A percentile compares a stretch with the other conserved stretches of the same genome.
These are phyloP conservation scores for Hypsizygus ulmarius DNA, from an alignment of 1,284 basidiomycete genomes.

Conservation along the genomic window DNA sequence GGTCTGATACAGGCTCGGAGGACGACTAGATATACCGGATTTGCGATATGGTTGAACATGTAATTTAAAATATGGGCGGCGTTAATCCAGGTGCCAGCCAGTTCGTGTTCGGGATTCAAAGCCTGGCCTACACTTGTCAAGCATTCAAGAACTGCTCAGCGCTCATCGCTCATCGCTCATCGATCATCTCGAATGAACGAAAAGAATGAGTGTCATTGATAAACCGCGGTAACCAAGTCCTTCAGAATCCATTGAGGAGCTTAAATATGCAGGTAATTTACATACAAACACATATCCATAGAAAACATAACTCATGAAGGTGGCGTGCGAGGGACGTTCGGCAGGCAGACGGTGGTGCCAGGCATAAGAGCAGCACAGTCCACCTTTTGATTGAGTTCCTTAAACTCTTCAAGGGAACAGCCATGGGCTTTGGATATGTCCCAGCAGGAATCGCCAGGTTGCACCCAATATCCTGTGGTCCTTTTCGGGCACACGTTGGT, in stretches of 20 bases:
- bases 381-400: slow-evolving; percentile 51
- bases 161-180: no score
- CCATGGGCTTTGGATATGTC: slow-evolving; percentile 52
- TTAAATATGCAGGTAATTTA: slow-evolving; percentile 5
- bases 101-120: no score
- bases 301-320: not conserved
- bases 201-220: not conserved
- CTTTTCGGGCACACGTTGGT: slow-evolving; percentile 40
- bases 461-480: slow-evolving; percentile 47
- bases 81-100: no score
- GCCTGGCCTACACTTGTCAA: no score
- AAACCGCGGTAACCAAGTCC: not conserved
- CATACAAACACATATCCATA: not conserved
- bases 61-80: no score
- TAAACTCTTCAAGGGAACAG: slow-evolving; percentile 53
- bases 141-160: no score
- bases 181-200: no score
- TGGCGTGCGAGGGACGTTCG: slow-evolving; percentile 20
- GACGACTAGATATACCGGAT: slow-evolving; percentile 23
- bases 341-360: slow-evolving; percentile 60
- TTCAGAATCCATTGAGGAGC: not conserved
- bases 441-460: slow-evolving; percentile 71
- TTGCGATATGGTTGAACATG: not conserved
- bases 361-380: slow-evolving; percentile 57
- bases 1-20: slow-evolving; percentile 38